Evolutionary conservation across 78 protist species (phyloP).

Genomic region (slime mould (Dictyostelium discoideum)): DNA sequence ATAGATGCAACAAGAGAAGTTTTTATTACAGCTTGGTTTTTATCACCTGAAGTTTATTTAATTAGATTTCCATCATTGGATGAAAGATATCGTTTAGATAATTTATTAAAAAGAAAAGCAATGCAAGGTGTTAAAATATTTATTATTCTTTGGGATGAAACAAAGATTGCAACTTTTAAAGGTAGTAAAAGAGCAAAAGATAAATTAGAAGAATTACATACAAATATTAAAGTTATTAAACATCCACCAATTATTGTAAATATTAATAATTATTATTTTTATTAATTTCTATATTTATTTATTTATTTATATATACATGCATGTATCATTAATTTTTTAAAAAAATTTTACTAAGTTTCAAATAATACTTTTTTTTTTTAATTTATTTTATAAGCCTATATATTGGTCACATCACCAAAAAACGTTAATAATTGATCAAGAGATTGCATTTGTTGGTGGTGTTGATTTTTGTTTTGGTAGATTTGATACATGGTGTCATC

Average conservation of each 20-base stretch:
- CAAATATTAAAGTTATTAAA: conserved; percentile 77
- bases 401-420: conserved; percentile 89
- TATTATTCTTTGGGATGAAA: conserved; percentile 84
- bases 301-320: not conserved
- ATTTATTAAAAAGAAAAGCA: conserved; percentile 69
- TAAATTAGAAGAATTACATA: conserved; percentile 74
- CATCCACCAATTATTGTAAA: conserved; percentile 80
- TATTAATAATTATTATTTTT: not conserved
- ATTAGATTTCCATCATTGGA: conserved; percentile 58
- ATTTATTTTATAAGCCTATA: conserved; percentile 30
- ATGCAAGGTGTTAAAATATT: conserved; percentile 86
- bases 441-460: conserved; percentile 85
- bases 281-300: not conserved
- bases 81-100: conserved; percentile 65
- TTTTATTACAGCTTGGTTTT: conserved; percentile 79
- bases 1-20: conserved; percentile 61
- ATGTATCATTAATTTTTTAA: too few relatives aligned
- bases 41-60: conserved; percentile 78
- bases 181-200: conserved; percentile 69
- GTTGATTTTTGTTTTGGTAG: conserved; percentile 85
- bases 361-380: not conserved
- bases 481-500: conserved; percentile 81
- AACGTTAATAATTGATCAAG: conserved; percentile 81
- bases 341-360: too few relatives aligned
- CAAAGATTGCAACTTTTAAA: conserved; percentile 82